phyloP scores from a whole-genome alignment of 2,329 filamentous ascomycete genomes.

The Aurifilum marmelostoma region DNA sequence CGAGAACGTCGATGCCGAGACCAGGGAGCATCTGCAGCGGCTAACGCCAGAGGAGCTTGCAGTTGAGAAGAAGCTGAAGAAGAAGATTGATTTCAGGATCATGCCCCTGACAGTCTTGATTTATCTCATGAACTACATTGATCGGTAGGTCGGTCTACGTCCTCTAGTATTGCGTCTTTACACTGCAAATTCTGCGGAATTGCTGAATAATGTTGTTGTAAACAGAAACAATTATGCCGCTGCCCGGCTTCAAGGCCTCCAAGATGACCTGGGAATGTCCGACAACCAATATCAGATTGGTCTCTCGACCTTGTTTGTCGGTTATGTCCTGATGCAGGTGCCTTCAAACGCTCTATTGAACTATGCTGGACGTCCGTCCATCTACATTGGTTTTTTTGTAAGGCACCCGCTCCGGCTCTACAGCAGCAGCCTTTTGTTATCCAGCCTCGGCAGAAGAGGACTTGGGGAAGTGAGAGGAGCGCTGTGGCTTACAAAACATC shows the following conservation, averaged over 20 bases:
- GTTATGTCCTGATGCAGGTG: constrained; percentile 35
- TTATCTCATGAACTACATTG: constrained; percentile 72
- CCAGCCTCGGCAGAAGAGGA: too few species aligned
- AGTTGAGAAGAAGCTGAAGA: constrained; percentile 60
- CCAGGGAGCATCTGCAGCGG: constrained; percentile 17
- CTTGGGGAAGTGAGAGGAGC: not conserved
- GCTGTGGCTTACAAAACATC: not conserved
- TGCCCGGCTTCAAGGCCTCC: constrained; percentile 54
- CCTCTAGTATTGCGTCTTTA: too few species aligned
- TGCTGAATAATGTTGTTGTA: not conserved
- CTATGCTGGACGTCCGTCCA: constrained; percentile 39
- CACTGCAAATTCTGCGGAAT: not conserved
- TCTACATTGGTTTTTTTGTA: constrained; percentile 44
- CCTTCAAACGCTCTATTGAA: constrained; percentile 36
- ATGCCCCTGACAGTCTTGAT: constrained; percentile 71
- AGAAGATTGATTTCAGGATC: constrained; percentile 67
- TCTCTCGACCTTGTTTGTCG: constrained; percentile 35
- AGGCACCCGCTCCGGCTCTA: not conserved
- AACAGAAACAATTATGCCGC: constrained; percentile 38
- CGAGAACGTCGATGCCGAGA: constrained; percentile 16
- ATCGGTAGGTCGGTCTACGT: constrained; percentile 38
- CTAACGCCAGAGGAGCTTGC: constrained; percentile 31
- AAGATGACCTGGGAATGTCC: constrained; percentile 40
- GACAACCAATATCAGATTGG: constrained; percentile 42
- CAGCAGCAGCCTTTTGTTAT: not conserved